Evolutionary conservation across 139 green algal genomes (phyloP).

Genomic region (Chlorella sorokiniana): DNA sequence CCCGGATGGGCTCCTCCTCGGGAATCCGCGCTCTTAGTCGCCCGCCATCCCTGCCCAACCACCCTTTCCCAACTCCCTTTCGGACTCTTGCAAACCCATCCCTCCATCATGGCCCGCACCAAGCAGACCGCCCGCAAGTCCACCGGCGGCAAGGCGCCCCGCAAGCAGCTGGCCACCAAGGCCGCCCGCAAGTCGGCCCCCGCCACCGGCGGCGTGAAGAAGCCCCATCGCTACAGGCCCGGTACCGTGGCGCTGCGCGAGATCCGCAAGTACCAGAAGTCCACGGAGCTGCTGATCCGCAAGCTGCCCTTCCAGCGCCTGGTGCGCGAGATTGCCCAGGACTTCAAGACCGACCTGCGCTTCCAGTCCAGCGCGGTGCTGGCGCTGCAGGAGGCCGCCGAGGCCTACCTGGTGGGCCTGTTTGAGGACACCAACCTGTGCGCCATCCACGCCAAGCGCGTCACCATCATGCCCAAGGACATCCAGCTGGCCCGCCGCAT

Average conservation of each 20-base stretch:
- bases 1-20: no score
- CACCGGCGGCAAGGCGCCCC: slow-evolving; percentile 87
- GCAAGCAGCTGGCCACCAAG: slow-evolving; percentile 97
- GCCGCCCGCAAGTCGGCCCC: slow-evolving; percentile 48
- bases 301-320: slow-evolving; percentile 97
- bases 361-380: slow-evolving; percentile 86
- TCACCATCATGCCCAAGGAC: slow-evolving; percentile 98
- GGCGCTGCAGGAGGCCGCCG: slow-evolving; percentile 92
- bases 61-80: not conserved
- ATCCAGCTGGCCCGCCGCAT: slow-evolving; percentile 95
- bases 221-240: no score
- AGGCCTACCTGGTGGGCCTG: slow-evolving; percentile 94
- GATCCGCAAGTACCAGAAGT: slow-evolving; percentile 96
- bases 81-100: not conserved
- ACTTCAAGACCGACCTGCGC: slow-evolving; percentile 98
- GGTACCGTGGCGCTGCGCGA: no score
- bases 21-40: no score
- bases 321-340: slow-evolving; percentile 97
- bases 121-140: slow-evolving; percentile 90
- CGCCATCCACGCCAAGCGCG: slow-evolving; percentile 83
- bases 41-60: no score
- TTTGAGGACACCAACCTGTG: slow-evolving; percentile 84
- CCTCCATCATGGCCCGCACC: slow-evolving; percentile 75
- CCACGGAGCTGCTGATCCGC: slow-evolving; percentile 88
- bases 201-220: slow-evolving; percentile 72